These are phyloP conservation scores for Phytophthora sp. DNA, from an alignment of 352 stramenopile genomes.

Conservation along the genomic window DNA sequence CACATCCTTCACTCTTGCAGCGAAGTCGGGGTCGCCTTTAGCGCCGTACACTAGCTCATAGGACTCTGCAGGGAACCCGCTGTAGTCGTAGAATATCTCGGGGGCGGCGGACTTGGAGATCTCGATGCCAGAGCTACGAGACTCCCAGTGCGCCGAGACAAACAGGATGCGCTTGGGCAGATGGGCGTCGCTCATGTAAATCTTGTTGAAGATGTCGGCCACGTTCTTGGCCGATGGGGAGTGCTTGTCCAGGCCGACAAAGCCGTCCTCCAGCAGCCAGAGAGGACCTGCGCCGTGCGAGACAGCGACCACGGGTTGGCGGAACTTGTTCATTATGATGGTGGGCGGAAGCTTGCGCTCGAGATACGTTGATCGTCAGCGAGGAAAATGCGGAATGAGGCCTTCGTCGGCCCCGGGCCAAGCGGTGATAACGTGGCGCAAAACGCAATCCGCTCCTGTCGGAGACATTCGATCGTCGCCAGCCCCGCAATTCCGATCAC, in stretches of 20 bases:
- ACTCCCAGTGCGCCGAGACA: slow-evolving; percentile 84
- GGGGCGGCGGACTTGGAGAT: slow-evolving; percentile 2
- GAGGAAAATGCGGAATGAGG: neutral
- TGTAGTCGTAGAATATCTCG: slow-evolving; percentile 1
- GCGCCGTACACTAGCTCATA: neutral
- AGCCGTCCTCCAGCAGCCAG: slow-evolving; percentile 15
- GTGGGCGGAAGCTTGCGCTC: neutral
- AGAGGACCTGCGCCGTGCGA: slow-evolving; percentile 57
- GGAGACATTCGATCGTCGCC: too few relatives aligned
- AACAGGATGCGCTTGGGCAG: slow-evolving; percentile 81
- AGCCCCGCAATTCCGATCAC: too few relatives aligned
- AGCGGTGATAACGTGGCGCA: too few relatives aligned
- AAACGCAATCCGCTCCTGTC: too few relatives aligned
- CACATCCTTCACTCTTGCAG: neutral
- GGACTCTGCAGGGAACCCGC: neutral
- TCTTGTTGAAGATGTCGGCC: slow-evolving; percentile 38
- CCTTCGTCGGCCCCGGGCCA: too few relatives aligned
- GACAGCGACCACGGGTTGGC: slow-evolving; percentile 42
- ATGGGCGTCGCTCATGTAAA: slow-evolving; percentile 38
- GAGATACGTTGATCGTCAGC: too few relatives aligned
- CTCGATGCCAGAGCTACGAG: neutral
- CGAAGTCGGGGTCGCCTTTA: neutral
- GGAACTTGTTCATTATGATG: slow-evolving; percentile 6
- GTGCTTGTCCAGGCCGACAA: slow-evolving; percentile 27
- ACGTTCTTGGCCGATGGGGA: slow-evolving; percentile 34